phyloP scores from a whole-genome alignment of 331 rosid species.

The Malus hybrid region DNA sequence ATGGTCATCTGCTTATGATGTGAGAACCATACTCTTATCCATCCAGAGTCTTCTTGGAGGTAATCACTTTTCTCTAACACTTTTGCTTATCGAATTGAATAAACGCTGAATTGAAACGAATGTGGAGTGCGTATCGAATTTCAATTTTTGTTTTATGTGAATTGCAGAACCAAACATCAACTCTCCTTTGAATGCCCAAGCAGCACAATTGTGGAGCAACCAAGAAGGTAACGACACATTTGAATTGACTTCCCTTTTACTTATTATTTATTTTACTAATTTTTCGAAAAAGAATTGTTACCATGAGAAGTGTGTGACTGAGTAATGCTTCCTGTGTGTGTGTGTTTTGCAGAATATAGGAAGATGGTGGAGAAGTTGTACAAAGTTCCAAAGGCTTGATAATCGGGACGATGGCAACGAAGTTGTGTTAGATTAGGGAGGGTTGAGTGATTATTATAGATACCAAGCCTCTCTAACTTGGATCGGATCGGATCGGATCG shows the following conservation, averaged over 20 bases:
- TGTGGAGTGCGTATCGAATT: background rate
- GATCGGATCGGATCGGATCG: background rate
- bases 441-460: background rate
- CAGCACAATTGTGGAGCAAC: constrained; percentile 90
- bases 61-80: constrained; percentile 2
- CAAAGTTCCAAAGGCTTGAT: constrained; percentile 49
- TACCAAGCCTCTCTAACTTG: background rate
- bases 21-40: constrained; percentile 81
- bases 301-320: background rate
- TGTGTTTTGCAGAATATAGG: constrained; percentile 60
- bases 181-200: constrained; percentile 90
- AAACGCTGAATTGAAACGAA: too few relatives aligned
- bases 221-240: constrained; percentile 58
- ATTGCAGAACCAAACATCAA: constrained; percentile 80
- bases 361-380: constrained; percentile 95
- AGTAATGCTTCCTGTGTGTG: background rate
- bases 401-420: background rate
- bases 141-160: too few relatives aligned
- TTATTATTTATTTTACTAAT: background rate
- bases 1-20: constrained; percentile 99
- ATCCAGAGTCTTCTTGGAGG: constrained; percentile 98
- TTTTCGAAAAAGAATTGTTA: background rate
- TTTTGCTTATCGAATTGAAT: too few relatives aligned
- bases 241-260: background rate
- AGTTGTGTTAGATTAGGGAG: constrained; percentile 6